Evolutionary conservation across 164 flowering plant genomes (phyloP), one percentile per base, ranked within the genome.

Genomic region (Stephania cephalantha): DNA sequence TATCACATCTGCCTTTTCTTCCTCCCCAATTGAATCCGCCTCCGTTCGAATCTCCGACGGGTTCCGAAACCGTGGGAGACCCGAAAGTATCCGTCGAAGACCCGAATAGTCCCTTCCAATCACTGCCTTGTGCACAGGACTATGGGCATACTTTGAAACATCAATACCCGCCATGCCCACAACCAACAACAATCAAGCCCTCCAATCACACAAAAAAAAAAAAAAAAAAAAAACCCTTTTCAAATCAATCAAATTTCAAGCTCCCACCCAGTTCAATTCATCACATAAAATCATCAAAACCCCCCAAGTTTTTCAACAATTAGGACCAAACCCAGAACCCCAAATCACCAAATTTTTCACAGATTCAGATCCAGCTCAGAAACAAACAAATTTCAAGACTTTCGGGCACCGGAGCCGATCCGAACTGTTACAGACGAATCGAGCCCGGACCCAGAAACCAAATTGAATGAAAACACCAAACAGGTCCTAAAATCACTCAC

Each of bases 111-210:
- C 81, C 70, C 52, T 70, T 7, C 73, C 76, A 8, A 20, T 71
- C 9, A 79, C 76, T 29, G 81, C 81, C 46, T 35, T 76, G 29
- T 79, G 81, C 9, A 58, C 78, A 30, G 73, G 74, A 20, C 78
- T 79, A 30, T 79, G 76, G 63, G 35, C 48, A 42, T 76, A 79
- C 30, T 45, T 75, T 18, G 71, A 71, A 52, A 55, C 71, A 75
- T 78, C 81, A 6, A 78, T 71, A 42, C 75, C 71, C 55, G 77
- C 77, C 81, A 71, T 74, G 61, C 42, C 48, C 46, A n/a, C 50
- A 45, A 8, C 20, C 42, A n/a, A 46, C 42, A 71, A 17, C 22
- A 63, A 78, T 73, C 74, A 73, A 61, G 48, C 55, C 73, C 70
- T 66, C 73, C n/a, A 71, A 71, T 71, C 78, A 76, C 50, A 64